phyloP scores from a whole-genome alignment of 768 basidiomycete genomes.

The Trametes villosa region DNA sequence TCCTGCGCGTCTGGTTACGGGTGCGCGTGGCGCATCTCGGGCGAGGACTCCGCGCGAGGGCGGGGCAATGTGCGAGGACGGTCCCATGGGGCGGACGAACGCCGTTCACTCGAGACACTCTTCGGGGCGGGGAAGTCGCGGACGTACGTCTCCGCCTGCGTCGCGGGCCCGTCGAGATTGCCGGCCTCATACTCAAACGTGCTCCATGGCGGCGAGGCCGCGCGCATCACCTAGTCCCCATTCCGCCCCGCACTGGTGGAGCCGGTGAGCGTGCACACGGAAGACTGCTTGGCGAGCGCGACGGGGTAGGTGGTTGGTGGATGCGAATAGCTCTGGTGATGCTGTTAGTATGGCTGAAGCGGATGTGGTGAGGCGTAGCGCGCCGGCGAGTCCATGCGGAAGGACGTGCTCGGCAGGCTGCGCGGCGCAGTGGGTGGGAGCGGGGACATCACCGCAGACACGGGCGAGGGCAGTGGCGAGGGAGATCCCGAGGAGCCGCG shows the following conservation, averaged over 20 bases:
- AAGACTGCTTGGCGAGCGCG: not conserved
- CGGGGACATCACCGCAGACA: conserved; percentile 18
- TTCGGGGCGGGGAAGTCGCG: not conserved
- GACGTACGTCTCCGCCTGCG: conserved; percentile 17
- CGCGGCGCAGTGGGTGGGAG: conserved; percentile 23
- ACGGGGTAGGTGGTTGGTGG: not conserved
- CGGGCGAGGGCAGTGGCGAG: conserved; percentile 20
- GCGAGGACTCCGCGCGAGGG: conserved; percentile 11
- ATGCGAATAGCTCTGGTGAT: conserved; percentile 8
- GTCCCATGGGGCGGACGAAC: conserved; percentile 2
- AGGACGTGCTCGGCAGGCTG: conserved; percentile 15
- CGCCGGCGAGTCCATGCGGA: not conserved
- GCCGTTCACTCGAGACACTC: conserved; percentile 8
- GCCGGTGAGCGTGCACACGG: not conserved
- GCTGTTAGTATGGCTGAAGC: conserved; percentile 6
- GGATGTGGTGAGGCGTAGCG: conserved; percentile 1
- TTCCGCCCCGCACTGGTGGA: not conserved
- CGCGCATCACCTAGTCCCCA: not conserved
- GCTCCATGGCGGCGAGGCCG: conserved; percentile 12
- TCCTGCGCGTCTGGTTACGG: conserved; percentile 7
- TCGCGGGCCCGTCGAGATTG: conserved; percentile 9
- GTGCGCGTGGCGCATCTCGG: conserved; percentile 6
- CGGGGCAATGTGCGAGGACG: not conserved
- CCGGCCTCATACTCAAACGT: conserved; percentile 8
- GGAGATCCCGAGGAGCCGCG: conserved; percentile 11